These are phyloP conservation scores for Aphanomyces euteiches DNA, from an alignment of 352 stramenopile genomes.

Conservation along the genomic window DNA sequence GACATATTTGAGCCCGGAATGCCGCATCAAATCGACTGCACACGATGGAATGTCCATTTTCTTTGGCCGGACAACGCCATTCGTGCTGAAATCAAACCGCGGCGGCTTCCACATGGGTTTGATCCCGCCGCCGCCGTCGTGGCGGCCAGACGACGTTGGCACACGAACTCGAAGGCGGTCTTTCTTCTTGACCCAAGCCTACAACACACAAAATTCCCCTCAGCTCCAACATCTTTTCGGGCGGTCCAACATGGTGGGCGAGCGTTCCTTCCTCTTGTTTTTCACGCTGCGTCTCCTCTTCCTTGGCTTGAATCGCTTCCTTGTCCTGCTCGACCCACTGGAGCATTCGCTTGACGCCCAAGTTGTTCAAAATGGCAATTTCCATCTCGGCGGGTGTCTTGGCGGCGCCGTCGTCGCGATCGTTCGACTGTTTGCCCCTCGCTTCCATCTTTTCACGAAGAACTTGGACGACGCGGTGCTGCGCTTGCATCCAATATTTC, in stretches of 20 bases:
- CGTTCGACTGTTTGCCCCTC: constrained; percentile 23
- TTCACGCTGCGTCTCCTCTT: constrained; percentile 63
- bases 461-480: constrained; percentile 66
- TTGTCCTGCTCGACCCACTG: constrained; percentile 71
- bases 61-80: constrained; percentile 56
- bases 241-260: constrained; percentile 45
- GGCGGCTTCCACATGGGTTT: constrained; percentile 38
- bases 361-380: constrained; percentile 50
- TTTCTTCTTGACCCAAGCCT: constrained; percentile 52
- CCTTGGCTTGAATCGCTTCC: constrained; percentile 61
- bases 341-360: constrained; percentile 69
- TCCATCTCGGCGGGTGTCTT: constrained; percentile 45
- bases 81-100: constrained; percentile 73
- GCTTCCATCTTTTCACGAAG: constrained; percentile 57
- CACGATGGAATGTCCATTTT: constrained; percentile 58
- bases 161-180: constrained; percentile 70
- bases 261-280: constrained; percentile 68
- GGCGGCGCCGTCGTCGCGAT: background rate
- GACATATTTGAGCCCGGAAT: constrained; percentile 76
- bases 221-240: background rate
- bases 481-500: constrained; percentile 65
- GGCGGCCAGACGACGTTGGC: constrained; percentile 32
- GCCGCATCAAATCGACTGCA: constrained; percentile 68
- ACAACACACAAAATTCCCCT: background rate
- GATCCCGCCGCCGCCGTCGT: constrained; percentile 23